phyloP scores from a whole-genome alignment of 2,329 filamentous ascomycete species.

The Arachnomyces sp. region DNA sequence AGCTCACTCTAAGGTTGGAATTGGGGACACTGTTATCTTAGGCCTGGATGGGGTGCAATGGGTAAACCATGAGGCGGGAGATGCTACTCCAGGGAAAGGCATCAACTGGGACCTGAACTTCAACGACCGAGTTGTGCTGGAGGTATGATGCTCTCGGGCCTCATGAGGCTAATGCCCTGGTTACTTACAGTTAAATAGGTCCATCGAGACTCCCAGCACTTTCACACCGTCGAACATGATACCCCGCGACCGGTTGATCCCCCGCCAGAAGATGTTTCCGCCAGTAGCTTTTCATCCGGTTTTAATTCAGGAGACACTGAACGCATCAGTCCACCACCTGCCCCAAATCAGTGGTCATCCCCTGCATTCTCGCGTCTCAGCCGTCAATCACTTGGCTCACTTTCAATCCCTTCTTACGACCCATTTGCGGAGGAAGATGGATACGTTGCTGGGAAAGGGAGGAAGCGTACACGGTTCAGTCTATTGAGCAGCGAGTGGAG shows the following conservation, averaged over 20 bases:
- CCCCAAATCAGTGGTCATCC: slow-evolving; percentile 56
- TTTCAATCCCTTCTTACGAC: slow-evolving; percentile 57
- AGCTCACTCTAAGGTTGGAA: slow-evolving; percentile 59
- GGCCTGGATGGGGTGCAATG: slow-evolving; percentile 62
- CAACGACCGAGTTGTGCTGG: slow-evolving; percentile 24
- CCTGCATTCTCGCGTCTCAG: slow-evolving; percentile 71
- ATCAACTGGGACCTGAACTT: slow-evolving; percentile 52
- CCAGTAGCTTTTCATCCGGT: slow-evolving; percentile 18
- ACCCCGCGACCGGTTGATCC: slow-evolving; percentile 31
- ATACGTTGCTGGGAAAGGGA: slow-evolving; percentile 50
- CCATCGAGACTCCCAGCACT: slow-evolving; percentile 23
- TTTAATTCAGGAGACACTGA: slow-evolving; percentile 15
- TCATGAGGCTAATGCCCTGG: not conserved
- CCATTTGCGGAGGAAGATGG: slow-evolving; percentile 61
- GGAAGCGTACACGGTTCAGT: slow-evolving; percentile 63
- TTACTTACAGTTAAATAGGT: slow-evolving; percentile 26
- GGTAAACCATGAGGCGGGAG: slow-evolving; percentile 44
- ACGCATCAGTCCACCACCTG: slow-evolving; percentile 16
- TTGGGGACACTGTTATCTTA: slow-evolving; percentile 67
- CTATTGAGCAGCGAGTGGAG: slow-evolving; percentile 63
- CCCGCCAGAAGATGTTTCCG: slow-evolving; percentile 40
- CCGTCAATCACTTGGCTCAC: slow-evolving; percentile 59
- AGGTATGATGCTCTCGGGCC: slow-evolving; percentile 21
- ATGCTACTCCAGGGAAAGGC: slow-evolving; percentile 47
- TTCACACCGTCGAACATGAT: slow-evolving; percentile 4